These are phyloP conservation scores for Termitomyces sp. DNA, from an alignment of 768 basidiomycete genomes.

Conservation along the genomic window DNA sequence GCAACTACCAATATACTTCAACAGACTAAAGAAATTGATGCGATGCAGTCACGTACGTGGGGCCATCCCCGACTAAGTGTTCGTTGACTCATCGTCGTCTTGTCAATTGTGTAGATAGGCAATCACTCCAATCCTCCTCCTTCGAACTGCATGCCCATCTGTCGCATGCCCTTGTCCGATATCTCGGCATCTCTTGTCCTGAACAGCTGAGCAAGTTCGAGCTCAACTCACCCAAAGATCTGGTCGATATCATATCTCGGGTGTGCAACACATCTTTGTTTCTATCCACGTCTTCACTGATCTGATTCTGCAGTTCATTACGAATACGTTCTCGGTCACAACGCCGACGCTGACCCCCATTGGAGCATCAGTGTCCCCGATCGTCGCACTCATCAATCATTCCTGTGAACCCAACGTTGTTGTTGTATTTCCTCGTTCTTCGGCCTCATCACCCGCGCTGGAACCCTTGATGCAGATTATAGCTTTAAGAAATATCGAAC, in stretches of 20 bases:
- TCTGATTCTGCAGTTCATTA: conserved; percentile 62
- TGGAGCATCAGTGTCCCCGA: conserved; percentile 81
- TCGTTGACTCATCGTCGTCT: background rate
- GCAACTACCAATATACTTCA: background rate
- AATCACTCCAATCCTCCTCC: conserved; percentile 41
- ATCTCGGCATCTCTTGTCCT: conserved; percentile 57
- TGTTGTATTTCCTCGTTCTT: conserved; percentile 78
- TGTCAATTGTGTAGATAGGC: conserved; percentile 43
- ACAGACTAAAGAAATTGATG: conserved; percentile 61
- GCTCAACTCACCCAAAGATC: conserved; percentile 52
- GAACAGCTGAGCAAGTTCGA: conserved; percentile 56
- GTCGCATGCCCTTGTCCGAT: conserved; percentile 71
- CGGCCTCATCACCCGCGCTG: conserved; percentile 25
- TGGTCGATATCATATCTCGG: conserved; percentile 70
- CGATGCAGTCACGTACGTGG: conserved; percentile 68
- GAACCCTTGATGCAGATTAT: conserved; percentile 73
- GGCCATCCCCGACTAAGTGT: no score
- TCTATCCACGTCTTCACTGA: background rate
- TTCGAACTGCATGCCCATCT: conserved; percentile 63
- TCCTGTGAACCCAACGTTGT: conserved; percentile 87
- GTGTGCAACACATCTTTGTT: conserved; percentile 33
- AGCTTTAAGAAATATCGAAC: conserved; percentile 58
- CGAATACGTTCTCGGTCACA: conserved; percentile 88
- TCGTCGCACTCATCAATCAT: conserved; percentile 82
- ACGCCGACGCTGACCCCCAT: conserved; percentile 74